Evolutionary conservation across 2,329 filamentous ascomycete genomes (phyloP).

Genomic region (Geoglossum cookeanum): DNA sequence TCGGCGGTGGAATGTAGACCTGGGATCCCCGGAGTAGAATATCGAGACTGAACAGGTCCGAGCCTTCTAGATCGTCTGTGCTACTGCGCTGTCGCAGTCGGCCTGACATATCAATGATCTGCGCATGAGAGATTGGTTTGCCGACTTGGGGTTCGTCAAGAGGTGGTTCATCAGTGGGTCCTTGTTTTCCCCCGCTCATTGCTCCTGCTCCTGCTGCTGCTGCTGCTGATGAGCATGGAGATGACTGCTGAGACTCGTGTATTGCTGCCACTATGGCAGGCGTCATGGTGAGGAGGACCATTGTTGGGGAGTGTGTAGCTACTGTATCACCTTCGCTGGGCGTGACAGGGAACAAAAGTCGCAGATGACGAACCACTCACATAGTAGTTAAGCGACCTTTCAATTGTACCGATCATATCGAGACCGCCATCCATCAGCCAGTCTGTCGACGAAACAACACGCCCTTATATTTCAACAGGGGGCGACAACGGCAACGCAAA

Average conservation of each 20-base stretch:
- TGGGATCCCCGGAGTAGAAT: conserved; percentile 49
- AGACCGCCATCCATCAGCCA: no score
- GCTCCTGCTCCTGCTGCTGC: no score
- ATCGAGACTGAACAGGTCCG: conserved; percentile 37
- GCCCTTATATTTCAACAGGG: no score
- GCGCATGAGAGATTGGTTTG: conserved; percentile 51
- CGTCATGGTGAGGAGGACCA: conserved; percentile 69
- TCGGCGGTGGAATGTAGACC: conserved; percentile 62
- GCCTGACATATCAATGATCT: conserved; percentile 45
- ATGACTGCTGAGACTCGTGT: conserved; percentile 6
- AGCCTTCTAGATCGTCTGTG: not conserved
- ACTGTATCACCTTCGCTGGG: no score
- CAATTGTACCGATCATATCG: no score
- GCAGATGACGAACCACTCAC: not conserved
- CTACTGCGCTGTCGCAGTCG: conserved; percentile 10
- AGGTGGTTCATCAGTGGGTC: conserved; percentile 24
- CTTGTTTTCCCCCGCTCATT: not conserved
- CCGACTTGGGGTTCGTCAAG: conserved; percentile 34
- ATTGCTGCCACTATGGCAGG: conserved; percentile 45
- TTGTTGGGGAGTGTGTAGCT: conserved; percentile 17
- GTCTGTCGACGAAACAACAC: no score
- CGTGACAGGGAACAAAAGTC: not conserved
- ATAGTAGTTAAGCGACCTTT: not conserved
- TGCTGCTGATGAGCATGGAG: conserved; percentile 5
- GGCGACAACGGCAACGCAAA: no score